Conservation (phyloP, 768 basidiomycete species). For the Kwoniella botswanensis region DNA sequence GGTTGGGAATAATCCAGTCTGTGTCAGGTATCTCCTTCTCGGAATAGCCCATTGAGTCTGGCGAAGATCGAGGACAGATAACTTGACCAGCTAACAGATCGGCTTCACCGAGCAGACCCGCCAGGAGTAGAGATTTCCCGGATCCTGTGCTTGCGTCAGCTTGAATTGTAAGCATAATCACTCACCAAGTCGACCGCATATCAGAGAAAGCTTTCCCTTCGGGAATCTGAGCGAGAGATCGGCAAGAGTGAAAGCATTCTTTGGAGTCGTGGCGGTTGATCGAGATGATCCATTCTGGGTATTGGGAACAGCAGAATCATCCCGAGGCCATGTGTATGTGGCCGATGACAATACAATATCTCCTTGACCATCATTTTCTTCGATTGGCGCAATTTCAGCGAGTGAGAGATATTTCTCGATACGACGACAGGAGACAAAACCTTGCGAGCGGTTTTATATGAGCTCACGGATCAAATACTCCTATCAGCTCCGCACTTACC, state of each 20-base stretch:
- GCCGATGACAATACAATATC: conserved; percentile 79
- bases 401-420: conserved; percentile 86
- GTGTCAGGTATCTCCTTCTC: conserved; percentile 60
- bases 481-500: conserved; percentile 53
- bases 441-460: conserved; percentile 58
- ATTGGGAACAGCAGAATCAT: conserved; percentile 63
- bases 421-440: conserved; percentile 81
- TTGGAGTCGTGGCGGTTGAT: conserved; percentile 73
- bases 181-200: conserved; percentile 79
- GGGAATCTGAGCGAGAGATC: conserved; percentile 81
- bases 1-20: conserved; percentile 76
- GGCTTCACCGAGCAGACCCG: conserved; percentile 84
- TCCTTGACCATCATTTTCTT: conserved; percentile 62
- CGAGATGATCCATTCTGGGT: conserved; percentile 57
- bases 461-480: neutral
- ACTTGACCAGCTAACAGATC: conserved; percentile 82
- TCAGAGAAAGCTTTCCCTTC: conserved; percentile 73
- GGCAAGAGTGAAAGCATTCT: conserved; percentile 76
- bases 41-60: conserved; percentile 70
- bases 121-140: conserved; percentile 83
- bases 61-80: conserved; percentile 80
- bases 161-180: neutral
- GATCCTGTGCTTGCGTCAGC: conserved; percentile 60
- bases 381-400: conserved; percentile 71
- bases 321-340: conserved; percentile 88